These are phyloP conservation scores for Neurospora pannonica DNA, from an alignment of 495 filamentous ascomycete genomes.

Conservation along the genomic window DNA sequence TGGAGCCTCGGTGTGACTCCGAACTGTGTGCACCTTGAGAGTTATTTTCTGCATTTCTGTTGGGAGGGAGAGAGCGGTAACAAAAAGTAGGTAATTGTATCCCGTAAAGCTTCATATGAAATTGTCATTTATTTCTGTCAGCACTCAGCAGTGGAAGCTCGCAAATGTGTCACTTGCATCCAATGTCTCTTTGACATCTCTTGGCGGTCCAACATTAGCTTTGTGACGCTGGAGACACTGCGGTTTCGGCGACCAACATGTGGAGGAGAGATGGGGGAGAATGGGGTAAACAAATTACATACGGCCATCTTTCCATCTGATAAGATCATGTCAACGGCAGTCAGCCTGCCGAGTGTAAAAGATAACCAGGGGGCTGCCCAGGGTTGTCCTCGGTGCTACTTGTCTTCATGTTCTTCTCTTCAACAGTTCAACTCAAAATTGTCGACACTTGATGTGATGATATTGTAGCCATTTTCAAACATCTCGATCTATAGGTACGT, in stretches of 20 bases:
- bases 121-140: background rate
- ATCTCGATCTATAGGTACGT: background rate
- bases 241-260: background rate
- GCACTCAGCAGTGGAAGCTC: background rate
- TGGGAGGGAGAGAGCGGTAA: background rate
- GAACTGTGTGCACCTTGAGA: background rate
- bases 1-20: background rate
- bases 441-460: background rate
- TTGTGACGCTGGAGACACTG: background rate
- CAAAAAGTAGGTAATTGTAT: background rate
- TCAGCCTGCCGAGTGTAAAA: background rate
- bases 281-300: background rate
- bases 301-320: background rate
- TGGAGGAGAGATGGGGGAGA: background rate
- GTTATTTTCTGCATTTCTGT: background rate
- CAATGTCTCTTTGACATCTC: background rate
- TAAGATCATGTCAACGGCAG: background rate
- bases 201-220: background rate
- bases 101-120: background rate
- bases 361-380: background rate
- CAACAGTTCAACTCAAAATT: background rate
- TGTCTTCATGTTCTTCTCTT: background rate
- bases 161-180: background rate
- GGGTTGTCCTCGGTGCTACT: background rate
- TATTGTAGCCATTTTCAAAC: background rate